Conservation (phyloP, 2,329 filamentous ascomycete species). For the Ophiostoma sp. region DNA sequence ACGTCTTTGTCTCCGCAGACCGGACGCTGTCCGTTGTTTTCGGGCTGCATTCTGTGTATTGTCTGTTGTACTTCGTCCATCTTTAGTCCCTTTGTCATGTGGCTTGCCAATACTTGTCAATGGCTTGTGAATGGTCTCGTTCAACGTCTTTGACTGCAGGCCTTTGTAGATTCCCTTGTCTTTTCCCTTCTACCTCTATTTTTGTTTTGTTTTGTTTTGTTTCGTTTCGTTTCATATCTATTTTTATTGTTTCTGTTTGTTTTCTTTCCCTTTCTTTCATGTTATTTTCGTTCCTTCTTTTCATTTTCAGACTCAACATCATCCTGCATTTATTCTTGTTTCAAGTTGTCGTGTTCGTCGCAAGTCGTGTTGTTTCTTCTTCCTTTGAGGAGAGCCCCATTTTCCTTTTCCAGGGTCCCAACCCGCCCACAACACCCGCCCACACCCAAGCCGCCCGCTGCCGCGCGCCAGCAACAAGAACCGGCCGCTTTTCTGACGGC, state of each 20-base stretch:
- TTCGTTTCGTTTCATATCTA: not conserved
- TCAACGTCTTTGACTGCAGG: not conserved
- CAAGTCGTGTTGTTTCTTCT: not conserved
- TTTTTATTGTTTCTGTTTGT: not conserved
- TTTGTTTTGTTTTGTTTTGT: not conserved
- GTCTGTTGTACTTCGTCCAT: not conserved
- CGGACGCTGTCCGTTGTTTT: not conserved
- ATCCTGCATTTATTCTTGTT: not conserved
- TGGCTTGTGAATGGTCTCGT: not conserved
- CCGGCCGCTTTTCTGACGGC: conserved; percentile 6
- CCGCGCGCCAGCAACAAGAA: conserved; percentile 22
- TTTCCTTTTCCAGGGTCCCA: not conserved
- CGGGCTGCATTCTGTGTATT: not conserved
- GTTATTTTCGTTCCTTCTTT: not conserved
- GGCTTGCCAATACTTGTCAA: not conserved
- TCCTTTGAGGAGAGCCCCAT: not conserved
- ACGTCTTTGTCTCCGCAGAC: not conserved
- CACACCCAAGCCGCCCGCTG: conserved; percentile 16
- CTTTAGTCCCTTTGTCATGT: not conserved
- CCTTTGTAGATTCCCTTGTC: too few species aligned
- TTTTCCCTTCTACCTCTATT: too few species aligned
- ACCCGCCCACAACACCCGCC: not conserved
- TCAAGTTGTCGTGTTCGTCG: not conserved
- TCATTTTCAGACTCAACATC: not conserved
- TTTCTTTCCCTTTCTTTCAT: not conserved